Percentiles rank a stretch among this genome's conserved stretches.
Evolutionary conservation across 768 basidiomycete genomes (phyloP).

Genomic region (Hydnum rufescens): DNA sequence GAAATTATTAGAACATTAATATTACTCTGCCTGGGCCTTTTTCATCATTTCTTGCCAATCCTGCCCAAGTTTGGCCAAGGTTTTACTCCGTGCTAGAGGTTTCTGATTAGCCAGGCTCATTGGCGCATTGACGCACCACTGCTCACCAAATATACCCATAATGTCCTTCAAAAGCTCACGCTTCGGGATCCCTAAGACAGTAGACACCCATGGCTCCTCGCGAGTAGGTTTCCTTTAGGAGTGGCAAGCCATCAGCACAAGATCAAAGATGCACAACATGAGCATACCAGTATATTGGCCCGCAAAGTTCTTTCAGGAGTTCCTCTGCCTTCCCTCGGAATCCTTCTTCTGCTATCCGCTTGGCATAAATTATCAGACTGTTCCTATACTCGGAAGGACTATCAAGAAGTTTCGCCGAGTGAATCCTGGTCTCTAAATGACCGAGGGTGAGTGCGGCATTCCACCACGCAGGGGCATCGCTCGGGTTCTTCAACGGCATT

Average conservation of each 20-base stretch:
- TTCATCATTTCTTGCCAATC: slow-evolving; percentile 65
- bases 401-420: slow-evolving; percentile 52
- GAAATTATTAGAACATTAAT: background rate
- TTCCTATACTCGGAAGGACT: slow-evolving; percentile 74
- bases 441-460: slow-evolving; percentile 62
- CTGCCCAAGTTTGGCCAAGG: slow-evolving; percentile 47
- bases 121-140: slow-evolving; percentile 10
- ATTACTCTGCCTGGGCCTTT: slow-evolving; percentile 4
- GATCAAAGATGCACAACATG: slow-evolving; percentile 17
- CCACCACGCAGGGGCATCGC: slow-evolving; percentile 49
- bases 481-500: slow-evolving; percentile 1
- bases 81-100: slow-evolving; percentile 46
- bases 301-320: slow-evolving; percentile 72
- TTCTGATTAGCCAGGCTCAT: background rate
- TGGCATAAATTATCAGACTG: slow-evolving; percentile 55
- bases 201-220: slow-evolving; percentile 45
- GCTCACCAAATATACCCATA: slow-evolving; percentile 52
- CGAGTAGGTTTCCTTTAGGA: slow-evolving; percentile 42
- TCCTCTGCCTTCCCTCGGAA: slow-evolving; percentile 81
- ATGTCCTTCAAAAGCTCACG: slow-evolving; percentile 74
- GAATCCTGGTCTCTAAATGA: slow-evolving; percentile 69
- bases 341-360: slow-evolving; percentile 74
- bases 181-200: slow-evolving; percentile 50
- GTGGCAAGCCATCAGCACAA: background rate
- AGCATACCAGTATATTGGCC: slow-evolving; percentile 87